Conservation (phyloP, 1,139 yeast genomes). For the Debaryomyces sp. region DNA sequence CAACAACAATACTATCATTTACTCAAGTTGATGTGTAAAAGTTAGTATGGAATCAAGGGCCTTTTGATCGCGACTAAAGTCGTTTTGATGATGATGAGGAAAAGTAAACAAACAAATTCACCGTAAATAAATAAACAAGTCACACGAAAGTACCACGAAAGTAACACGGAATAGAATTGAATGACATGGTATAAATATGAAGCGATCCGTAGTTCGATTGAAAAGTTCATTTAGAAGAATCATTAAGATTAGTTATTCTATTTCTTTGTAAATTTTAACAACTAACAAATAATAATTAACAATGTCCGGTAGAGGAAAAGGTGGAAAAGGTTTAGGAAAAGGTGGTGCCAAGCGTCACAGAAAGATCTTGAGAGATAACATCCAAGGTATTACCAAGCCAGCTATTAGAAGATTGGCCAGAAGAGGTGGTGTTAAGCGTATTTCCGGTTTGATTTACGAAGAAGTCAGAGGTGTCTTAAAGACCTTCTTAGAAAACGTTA, state of each 20-base stretch:
- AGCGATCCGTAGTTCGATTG: neutral
- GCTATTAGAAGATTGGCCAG: conserved; percentile 99
- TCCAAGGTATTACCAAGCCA: conserved; percentile 99
- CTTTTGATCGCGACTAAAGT: conserved; percentile 3
- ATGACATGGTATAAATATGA: conserved; percentile 8
- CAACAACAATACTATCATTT: neutral
- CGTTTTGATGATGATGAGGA: neutral
- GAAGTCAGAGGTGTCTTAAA: conserved; percentile 97
- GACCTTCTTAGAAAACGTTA: conserved; percentile 94
- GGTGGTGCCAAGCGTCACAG: conserved; percentile 99
- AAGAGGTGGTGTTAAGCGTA: conserved; percentile 99
- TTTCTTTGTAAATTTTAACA: conserved; percentile 2
- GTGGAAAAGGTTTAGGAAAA: conserved; percentile 99
- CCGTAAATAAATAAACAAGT: conserved; percentile 5
- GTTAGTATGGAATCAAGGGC: conserved; percentile 1
- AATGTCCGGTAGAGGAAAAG: conserved; percentile 99
- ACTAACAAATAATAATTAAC: conserved; percentile 26
- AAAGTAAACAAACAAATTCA: conserved; percentile 1
- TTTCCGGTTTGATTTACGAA: conserved; percentile 97
- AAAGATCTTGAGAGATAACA: conserved; percentile 98
- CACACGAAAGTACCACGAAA: neutral
- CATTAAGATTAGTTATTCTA: conserved; percentile 3
- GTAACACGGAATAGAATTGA: neutral
- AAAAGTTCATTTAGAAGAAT: neutral
- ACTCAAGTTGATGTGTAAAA: conserved; percentile 4